Evolutionary conservation across 345 rosid species (phyloP).

Genomic region (Heritiera fomes): DNA sequence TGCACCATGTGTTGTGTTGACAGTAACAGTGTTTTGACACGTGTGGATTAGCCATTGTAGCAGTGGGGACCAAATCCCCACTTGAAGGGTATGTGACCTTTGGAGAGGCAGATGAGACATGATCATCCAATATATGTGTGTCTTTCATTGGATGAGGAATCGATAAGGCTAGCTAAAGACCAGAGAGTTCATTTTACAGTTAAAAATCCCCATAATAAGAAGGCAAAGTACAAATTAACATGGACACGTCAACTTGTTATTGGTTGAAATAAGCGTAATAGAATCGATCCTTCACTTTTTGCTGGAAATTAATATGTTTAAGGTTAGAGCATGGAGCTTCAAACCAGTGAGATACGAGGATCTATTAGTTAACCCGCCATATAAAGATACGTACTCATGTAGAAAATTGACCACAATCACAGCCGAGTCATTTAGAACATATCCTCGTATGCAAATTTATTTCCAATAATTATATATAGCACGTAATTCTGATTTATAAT

Average conservation of each 20-base stretch:
- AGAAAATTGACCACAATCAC: slow-evolving; percentile 24
- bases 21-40: not conserved
- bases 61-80: slow-evolving; percentile 17
- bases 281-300: not conserved
- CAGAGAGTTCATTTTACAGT: not conserved
- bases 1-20: not conserved
- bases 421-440: not conserved
- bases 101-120: not conserved
- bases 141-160: not conserved
- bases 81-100: slow-evolving; percentile 23
- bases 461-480: too few relatives aligned
- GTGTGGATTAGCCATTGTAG: not conserved
- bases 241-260: not conserved
- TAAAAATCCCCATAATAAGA: not conserved
- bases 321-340: not conserved
- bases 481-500: too few relatives aligned
- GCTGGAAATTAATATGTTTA: not conserved
- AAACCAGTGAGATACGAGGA: not conserved
- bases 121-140: too few relatives aligned
- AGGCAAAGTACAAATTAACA: not conserved
- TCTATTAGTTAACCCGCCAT: slow-evolving; percentile 34
- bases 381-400: slow-evolving; percentile 22
- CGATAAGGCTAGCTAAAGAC: not conserved
- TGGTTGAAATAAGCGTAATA: not conserved
- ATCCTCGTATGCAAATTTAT: not conserved